phyloP scores from a whole-genome alignment of 2,329 filamentous ascomycete genomes.

The Akanthomyces dipterigenus region DNA sequence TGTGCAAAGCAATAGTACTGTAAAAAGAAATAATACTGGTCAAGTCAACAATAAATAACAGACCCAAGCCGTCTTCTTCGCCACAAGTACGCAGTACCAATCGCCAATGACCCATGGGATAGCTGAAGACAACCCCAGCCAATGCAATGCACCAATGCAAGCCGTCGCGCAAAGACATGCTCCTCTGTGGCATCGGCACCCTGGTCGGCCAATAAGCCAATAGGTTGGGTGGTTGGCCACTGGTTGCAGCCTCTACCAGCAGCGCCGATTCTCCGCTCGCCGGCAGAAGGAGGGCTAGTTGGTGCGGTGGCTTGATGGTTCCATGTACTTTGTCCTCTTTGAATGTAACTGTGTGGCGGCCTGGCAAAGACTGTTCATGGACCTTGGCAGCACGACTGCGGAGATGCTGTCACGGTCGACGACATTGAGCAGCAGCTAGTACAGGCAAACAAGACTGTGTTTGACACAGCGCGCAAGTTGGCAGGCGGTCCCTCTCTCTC shows the following conservation, averaged over 20 bases:
- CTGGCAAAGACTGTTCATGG: too few species aligned
- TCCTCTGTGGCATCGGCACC: neutral
- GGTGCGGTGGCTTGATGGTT: constrained; percentile 9
- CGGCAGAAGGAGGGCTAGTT: neutral
- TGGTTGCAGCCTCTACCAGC: neutral
- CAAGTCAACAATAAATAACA: neutral
- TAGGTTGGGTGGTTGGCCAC: constrained; percentile 1
- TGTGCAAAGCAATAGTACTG: neutral
- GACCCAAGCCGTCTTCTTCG: neutral
- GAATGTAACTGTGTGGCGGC: constrained; percentile 3
- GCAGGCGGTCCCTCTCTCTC: too few species aligned
- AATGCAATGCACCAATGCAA: constrained; percentile 9
- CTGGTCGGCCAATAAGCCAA: constrained; percentile 8
- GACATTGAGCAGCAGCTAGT: too few species aligned
- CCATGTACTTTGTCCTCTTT: constrained; percentile 4
- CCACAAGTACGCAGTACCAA: neutral
- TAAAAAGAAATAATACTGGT: neutral
- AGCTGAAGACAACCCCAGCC: constrained; percentile 3
- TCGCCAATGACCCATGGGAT: neutral
- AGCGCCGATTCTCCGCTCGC: neutral
- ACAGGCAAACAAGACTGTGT: too few species aligned
- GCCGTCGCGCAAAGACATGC: neutral
- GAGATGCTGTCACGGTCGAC: neutral
- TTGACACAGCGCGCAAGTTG: too few species aligned
- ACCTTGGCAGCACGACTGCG: too few species aligned